Base-by-base conservation (phyloP, 2,329 filamentous ascomycete genomes). In the Fusarium succisae region DNA sequence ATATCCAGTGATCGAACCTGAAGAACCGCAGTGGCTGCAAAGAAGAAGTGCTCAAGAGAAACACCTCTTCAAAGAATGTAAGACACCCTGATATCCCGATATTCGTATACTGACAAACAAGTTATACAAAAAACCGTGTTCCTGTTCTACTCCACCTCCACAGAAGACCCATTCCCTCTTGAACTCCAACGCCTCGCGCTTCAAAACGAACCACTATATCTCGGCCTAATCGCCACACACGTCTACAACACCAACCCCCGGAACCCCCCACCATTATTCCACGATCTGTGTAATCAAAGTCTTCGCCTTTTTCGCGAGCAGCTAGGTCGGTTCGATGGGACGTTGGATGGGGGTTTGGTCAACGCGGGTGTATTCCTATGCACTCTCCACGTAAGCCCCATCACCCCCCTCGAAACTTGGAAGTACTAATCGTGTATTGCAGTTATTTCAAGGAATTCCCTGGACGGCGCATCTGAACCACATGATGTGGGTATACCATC, bases 401-500 rank as follows among this genome's bases (percentile, higher is more conserved):
- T 8, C 1, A 35, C 32, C 8, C 6, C 7, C 7, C 10, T 39
- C 7, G 1, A 39, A 39, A 7, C 10, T 20, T 39, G 18, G 17
- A 39, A 39, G 10, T 39, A 4, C 3, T 39, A 7, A 39, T 12
- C 0, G 18, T 20, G 6, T 6, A 3, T 22, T 6, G 8, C 17
- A 76, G 74, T 22, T 76, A 1, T 76, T 76, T 4, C 74, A 76
- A 51, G 73, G 68, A 9, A 66, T 61, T 0, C 73, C 68, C 1
- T 76, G 74, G 74, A 61, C 74, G 0, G 41, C 41, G 14, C 71
- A 74, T 30, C 39, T 76, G 0, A 68, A 70, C 3, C 71, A 68
- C 13, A 76, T 76, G 73, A 69, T 69, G 53, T 66, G 45, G 43
- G 57, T 76, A 12, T 76, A 76, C 28, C 60, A 62, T 2, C 59